phyloP scores from a whole-genome alignment of 768 basidiomycete genomes.

The Glaciozyma antarctica region DNA sequence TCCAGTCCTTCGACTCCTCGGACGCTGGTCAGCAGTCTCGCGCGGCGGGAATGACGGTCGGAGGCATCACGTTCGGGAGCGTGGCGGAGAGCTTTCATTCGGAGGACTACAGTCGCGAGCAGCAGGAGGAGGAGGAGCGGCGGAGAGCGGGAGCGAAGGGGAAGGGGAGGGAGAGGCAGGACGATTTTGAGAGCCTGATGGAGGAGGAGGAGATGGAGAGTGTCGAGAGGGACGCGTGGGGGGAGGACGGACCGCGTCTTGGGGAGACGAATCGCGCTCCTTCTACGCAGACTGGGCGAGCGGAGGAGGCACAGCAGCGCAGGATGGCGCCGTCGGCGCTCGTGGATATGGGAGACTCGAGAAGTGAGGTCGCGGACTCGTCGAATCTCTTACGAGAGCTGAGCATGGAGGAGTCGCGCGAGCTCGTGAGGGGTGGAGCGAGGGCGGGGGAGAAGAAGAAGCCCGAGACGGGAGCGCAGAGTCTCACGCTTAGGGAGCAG shows the following conservation, averaged over 20 bases:
- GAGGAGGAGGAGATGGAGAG: neutral
- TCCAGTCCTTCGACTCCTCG: neutral
- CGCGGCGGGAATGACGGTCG: neutral
- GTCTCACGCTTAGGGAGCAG: constrained; percentile 79
- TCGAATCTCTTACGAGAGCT: neutral
- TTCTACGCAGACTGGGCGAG: too few relatives aligned
- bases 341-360: neutral
- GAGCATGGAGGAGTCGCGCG: neutral
- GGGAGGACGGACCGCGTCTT: neutral
- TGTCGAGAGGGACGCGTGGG: neutral
- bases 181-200: neutral
- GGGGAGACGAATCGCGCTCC: neutral
- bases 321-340: neutral
- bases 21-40: neutral
- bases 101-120: neutral
- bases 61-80: neutral
- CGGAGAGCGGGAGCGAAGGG: neutral
- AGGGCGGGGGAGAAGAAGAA: constrained; percentile 1
- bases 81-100: neutral
- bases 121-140: neutral
- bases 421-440: neutral
- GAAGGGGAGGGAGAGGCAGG: neutral
- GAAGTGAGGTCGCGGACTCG: neutral
- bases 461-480: constrained; percentile 34
- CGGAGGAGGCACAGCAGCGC: neutral